Evolutionary conservation across 2,329 filamentous ascomycete species (phyloP).

Genomic region (Botrytis hyacinthi): DNA sequence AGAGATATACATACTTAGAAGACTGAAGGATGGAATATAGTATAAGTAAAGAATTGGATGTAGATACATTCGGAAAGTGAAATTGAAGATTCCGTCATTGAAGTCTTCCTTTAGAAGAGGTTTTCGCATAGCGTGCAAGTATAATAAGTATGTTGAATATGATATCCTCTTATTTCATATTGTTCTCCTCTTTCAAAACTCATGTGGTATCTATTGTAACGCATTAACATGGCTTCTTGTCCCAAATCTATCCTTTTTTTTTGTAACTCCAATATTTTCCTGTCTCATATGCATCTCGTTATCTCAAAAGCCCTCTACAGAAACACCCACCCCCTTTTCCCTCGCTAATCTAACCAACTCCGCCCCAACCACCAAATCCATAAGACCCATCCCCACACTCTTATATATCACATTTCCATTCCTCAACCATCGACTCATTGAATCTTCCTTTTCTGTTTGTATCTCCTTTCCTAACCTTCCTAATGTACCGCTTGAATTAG

Average conservation of each 20-base stretch:
- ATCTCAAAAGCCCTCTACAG: slow-evolving; percentile 51
- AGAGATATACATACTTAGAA: not conserved
- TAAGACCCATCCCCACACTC: slow-evolving; percentile 63
- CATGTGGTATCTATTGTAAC: slow-evolving; percentile 9
- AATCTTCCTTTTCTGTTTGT: slow-evolving; percentile 45
- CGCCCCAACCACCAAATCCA: slow-evolving; percentile 63
- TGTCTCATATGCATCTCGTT: not conserved
- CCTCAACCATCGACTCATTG: slow-evolving; percentile 55
- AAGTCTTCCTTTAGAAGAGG: not conserved
- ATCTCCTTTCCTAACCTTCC: slow-evolving; percentile 26
- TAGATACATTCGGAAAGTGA: not conserved
- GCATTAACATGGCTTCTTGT: not conserved
- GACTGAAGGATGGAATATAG: too few species aligned
- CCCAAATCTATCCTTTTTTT: not conserved
- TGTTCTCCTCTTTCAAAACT: not conserved
- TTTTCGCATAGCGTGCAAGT: not conserved
- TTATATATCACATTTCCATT: slow-evolving; percentile 67
- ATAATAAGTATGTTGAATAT: not conserved
- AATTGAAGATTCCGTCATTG: too few species aligned
- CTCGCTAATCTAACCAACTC: slow-evolving; percentile 56
- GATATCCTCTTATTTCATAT: not conserved
- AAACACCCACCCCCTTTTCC: slow-evolving; percentile 53
- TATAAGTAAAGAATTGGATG: not conserved
- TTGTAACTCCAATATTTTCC: not conserved
- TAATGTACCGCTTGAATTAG: slow-evolving; percentile 22